Base-by-base conservation (phyloP, 2,329 filamentous ascomycete species). In the Paecilomyces dactylethromorphus region DNA sequence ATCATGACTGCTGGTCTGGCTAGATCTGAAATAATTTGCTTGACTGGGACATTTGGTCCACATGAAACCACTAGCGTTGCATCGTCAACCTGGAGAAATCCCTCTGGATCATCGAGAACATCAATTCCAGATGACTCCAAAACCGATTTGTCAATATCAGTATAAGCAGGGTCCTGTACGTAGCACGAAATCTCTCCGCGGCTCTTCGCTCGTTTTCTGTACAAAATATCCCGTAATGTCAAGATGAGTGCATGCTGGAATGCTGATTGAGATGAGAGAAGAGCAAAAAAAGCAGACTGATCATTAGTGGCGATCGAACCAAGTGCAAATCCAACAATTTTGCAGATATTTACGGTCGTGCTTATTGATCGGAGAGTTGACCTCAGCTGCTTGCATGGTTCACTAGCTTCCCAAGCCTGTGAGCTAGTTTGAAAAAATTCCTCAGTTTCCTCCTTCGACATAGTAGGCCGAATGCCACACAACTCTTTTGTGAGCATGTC, bases 1-100 rank as follows among this genome's bases (percentile, higher is more conserved):
- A 69, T 69, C 8, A 70, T 53, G 4, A 66, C 55, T 0, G 59
- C 65, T 5, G 73, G 73, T 15, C 69, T 67, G 53, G 72, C 67
- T 58, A 74, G 60, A 59, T 77, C 74, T 12, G 71, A 66, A 33
- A 78, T 64, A 26, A 76, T 73, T 59, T 76, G 71, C 54, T 70
- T 72, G 11, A 73, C 64, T 2, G 74, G 69, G 1, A 72, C 66
- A 54, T 67, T 63, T 5, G 69, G 55, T n/a, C 62, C 67, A 52
- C 68, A 59, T 1, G 71, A 71, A 58, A 76, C 61, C 10, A 76
- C 68, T 5, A 75, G 53, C 2, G 71, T 69, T 15, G 68, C 57
- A 32, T 71, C 65, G 54, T 76, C 69, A 8, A 76, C 57, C 59
- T 74, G 68, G 3, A 74, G 64, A 60, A 76, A 54, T 26, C 24